A percentile compares a stretch with the other conserved stretches of the same genome.
These are phyloP conservation scores for Sarcodon aspratus DNA, from an alignment of 768 basidiomycete genomes.

Conservation along the genomic window DNA sequence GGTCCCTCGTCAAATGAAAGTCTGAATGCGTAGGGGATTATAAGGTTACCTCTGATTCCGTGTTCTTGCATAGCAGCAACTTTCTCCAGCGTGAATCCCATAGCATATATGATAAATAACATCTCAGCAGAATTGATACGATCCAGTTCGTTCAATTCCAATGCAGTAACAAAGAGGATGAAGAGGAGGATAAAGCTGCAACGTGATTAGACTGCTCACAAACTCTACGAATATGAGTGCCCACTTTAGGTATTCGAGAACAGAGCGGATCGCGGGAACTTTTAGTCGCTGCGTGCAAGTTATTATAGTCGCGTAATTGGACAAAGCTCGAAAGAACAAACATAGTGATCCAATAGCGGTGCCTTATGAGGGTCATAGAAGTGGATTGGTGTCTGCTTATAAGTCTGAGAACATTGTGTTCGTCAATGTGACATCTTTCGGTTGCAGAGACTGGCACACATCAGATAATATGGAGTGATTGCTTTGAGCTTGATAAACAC, in stretches of 20 bases:
- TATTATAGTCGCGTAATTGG: neutral
- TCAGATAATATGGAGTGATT: constrained; percentile 86
- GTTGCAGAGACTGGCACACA: constrained; percentile 27
- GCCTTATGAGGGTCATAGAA: constrained; percentile 94
- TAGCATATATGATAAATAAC: constrained; percentile 66
- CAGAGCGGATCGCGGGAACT: constrained; percentile 85
- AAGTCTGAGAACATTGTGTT: constrained; percentile 44
- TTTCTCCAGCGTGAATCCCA: constrained; percentile 87
- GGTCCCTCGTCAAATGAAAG: neutral
- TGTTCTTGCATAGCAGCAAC: constrained; percentile 94
- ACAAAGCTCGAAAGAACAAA: constrained; percentile 31
- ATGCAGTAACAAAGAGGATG: constrained; percentile 64
- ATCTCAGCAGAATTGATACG: constrained; percentile 56
- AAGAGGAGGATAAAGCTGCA: constrained; percentile 72
- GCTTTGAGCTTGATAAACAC: constrained; percentile 79
- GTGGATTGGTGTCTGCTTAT: constrained; percentile 85
- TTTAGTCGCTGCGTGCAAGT: constrained; percentile 40
- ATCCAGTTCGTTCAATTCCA: constrained; percentile 58
- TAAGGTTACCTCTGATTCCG: constrained; percentile 64
- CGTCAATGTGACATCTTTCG: neutral
- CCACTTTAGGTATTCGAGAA: constrained; percentile 83
- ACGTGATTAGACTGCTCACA: constrained; percentile 1
- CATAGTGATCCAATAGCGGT: constrained; percentile 90
- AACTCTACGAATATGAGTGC: neutral
- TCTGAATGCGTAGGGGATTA: neutral